Evolutionary conservation across 2,329 filamentous ascomycete species (phyloP).

Genomic region (Fusarium decemcellulare): DNA sequence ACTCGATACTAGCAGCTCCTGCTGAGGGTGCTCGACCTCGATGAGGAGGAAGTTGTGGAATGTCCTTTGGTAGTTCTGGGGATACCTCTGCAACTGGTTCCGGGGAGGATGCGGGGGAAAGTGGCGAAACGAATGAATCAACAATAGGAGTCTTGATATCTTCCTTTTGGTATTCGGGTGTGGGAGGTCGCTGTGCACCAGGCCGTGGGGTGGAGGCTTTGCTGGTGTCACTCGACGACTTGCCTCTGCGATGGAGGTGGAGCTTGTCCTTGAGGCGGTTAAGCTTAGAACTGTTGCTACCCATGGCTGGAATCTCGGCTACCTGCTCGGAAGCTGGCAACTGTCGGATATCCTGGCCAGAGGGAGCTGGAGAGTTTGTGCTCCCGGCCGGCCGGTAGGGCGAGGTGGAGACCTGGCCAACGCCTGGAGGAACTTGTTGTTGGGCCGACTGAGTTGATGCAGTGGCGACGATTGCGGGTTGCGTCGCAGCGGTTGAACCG

Average conservation of each 20-base stretch:
- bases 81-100: constrained; percentile 54
- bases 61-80: constrained; percentile 52
- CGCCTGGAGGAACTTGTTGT: constrained; percentile 33
- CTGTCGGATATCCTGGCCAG: constrained; percentile 25
- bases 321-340: constrained; percentile 29
- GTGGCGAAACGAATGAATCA: constrained; percentile 57
- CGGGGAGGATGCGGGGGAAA: constrained; percentile 62
- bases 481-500: constrained; percentile 62
- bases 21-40: constrained; percentile 28
- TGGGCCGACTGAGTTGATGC: constrained; percentile 30
- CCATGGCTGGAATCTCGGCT: constrained; percentile 50
- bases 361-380: constrained; percentile 22
- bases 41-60: constrained; percentile 26
- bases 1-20: constrained; percentile 30
- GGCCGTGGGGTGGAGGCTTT: constrained; percentile 38
- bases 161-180: constrained; percentile 63
- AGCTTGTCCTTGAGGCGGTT: constrained; percentile 50
- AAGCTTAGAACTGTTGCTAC: constrained; percentile 51
- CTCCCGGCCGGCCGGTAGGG: constrained; percentile 32
- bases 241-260: constrained; percentile 43
- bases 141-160: constrained; percentile 56
- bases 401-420: constrained; percentile 34
- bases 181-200: constrained; percentile 58
- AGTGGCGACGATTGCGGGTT: constrained; percentile 17
- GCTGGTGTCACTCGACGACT: constrained; percentile 41